Percentiles rank a stretch among this genome's conserved stretches.
Conservation (phyloP, 176 grass and related monocot genomes). For the Leersia perrieri region DNA sequence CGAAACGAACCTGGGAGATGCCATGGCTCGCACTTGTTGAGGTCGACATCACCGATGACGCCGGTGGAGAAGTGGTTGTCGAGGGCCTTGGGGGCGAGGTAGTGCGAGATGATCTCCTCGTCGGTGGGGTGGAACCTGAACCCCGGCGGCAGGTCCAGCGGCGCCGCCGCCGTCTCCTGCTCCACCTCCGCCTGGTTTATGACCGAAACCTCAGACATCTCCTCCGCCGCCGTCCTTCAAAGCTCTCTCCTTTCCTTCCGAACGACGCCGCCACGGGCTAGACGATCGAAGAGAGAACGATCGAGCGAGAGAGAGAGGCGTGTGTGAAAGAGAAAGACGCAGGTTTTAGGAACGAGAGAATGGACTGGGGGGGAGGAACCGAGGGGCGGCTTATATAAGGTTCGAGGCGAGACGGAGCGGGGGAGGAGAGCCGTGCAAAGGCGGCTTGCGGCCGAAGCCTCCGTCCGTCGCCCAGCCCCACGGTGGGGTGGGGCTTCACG, state of each 20-base stretch:
- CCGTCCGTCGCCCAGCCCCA: conserved; percentile 11
- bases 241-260: background rate
- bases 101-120: conserved; percentile 92
- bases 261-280: background rate
- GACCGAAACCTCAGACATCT: conserved; percentile 56
- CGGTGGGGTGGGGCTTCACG: background rate
- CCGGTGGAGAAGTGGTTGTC: conserved; percentile 45
- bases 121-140: conserved; percentile 97
- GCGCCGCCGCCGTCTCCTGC: conserved; percentile 29
- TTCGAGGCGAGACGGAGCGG: background rate
- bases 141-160: conserved; percentile 75
- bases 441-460: conserved; percentile 24
- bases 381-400: conserved; percentile 30
- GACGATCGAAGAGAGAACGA: conserved; percentile 4
- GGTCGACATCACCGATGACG: conserved; percentile 88
- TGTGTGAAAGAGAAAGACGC: conserved; percentile 51
- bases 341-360: conserved; percentile 10
- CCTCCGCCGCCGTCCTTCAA: background rate
- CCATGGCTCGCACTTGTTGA: conserved; percentile 99
- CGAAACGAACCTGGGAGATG: conserved; percentile 65
- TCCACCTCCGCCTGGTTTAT: conserved; percentile 57
- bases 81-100: conserved; percentile 69
- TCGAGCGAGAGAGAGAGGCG: conserved; percentile 28
- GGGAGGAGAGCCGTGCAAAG: conserved; percentile 31
- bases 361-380: conserved; percentile 20